Percentiles rank a stretch among this genome's conserved stretches.
phyloP scores from a whole-genome alignment of 1,284 basidiomycete genomes.

The Sphaerobolus stellatus region DNA sequence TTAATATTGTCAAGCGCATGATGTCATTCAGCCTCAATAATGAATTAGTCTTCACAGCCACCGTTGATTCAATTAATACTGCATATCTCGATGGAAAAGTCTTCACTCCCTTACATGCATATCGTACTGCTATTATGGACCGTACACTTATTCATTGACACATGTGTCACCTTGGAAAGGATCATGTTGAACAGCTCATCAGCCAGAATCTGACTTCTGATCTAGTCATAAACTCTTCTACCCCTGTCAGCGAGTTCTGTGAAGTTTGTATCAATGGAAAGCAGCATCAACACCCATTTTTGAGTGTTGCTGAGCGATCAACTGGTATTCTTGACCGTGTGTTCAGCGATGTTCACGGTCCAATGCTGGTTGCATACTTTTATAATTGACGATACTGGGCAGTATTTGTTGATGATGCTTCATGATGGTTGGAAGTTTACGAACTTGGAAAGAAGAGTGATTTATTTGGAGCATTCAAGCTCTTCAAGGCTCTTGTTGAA shows the following conservation, averaged over 20 bases:
- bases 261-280: constrained; percentile 25
- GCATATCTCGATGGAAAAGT: constrained; percentile 19
- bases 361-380: constrained; percentile 22
- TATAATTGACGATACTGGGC: constrained; percentile 33
- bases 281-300: constrained; percentile 14
- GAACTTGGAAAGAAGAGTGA: constrained; percentile 21
- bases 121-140: constrained; percentile 18
- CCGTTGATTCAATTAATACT: constrained; percentile 17
- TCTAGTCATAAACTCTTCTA: constrained; percentile 13
- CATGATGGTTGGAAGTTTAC: constrained; percentile 16
- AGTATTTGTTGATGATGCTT: constrained; percentile 34
- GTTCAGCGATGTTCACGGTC: constrained; percentile 37
- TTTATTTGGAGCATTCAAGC: constrained; percentile 20
- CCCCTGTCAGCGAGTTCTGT: constrained; percentile 17
- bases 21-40: constrained; percentile 15
- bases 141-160: constrained; percentile 26
- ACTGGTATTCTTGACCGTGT: constrained; percentile 28
- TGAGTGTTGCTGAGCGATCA: constrained; percentile 18
- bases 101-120: too few relatives aligned
- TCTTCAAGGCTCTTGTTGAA: constrained; percentile 22
- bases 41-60: constrained; percentile 10
- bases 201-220: constrained; percentile 13
- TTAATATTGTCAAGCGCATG: constrained; percentile 14
- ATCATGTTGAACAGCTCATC: constrained; percentile 7
- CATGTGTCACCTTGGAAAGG: constrained; percentile 23